Evolutionary conservation across 2,329 filamentous ascomycete genomes (phyloP), one percentile per base, ranked within the genome.

Genomic region (Arthrobotrys entomopaga): DNA sequence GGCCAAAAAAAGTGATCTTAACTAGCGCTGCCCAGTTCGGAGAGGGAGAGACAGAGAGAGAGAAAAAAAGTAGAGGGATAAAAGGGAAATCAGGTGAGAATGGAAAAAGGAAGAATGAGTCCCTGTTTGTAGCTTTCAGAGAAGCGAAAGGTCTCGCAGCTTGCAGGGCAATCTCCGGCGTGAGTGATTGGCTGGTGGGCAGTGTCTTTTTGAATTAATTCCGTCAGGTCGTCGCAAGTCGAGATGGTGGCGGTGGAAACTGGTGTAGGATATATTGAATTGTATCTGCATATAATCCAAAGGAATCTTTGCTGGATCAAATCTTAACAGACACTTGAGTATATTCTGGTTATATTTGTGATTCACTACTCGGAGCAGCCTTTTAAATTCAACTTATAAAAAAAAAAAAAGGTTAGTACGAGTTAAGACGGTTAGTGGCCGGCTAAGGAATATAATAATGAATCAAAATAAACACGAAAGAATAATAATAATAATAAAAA

Each of bases 61-160:
- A 40, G 29, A 59, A 24, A 29, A 43, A n/a, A 46, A 26, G 16
- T 43, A 43, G 15, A 42, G 13, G 42, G 19, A 24, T 57, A 20
- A 50, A 19, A 61, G 20, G 49, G 54, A 72, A 60, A 72, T 72
- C 67, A 72, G 67, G 67, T 72, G 67, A 72, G 67, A 52, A 46
- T 15, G 58, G 54, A 10, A 24, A 43, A 53, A 22, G 52, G 29
- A 29, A 29, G 26, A 34, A 34, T n/a, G 29, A 10, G 29, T 8
- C 29, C 29, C 29, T 34, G 58, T 22, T 46, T 19, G 22, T 42
- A 57, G 60, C 60, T 65, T 65, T 60, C 60, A 34, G 29, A 34
- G 29, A 34, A 72, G 53, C 42, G 42, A 19, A 54, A 65, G 40
- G 53, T 60, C 38, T 72, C 60, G 60, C 67, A 64, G 60, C 59